A percentile compares a stretch with the other conserved stretches of the same genome.
These are phyloP conservation scores for Cornus florida DNA, from an alignment of 148 eudicot species.

Conservation along the genomic window DNA sequence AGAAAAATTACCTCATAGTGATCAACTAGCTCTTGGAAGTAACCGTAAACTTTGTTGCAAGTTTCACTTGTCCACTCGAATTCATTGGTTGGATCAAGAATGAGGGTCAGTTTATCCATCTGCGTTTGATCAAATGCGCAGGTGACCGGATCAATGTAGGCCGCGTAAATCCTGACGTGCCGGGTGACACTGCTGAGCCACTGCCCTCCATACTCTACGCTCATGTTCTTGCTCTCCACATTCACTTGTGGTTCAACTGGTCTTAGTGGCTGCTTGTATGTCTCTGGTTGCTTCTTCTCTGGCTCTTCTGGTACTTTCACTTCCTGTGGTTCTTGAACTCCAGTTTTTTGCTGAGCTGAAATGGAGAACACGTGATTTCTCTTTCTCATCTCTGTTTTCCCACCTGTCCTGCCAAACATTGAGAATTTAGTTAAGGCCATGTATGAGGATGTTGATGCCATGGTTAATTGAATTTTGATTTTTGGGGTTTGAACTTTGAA, in stretches of 20 bases:
- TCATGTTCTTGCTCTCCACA: slow-evolving; percentile 75
- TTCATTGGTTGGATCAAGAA: slow-evolving; percentile 84
- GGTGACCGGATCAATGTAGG: slow-evolving; percentile 78
- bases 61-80: slow-evolving; percentile 81
- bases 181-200: slow-evolving; percentile 91
- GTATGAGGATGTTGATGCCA: slow-evolving; percentile 48
- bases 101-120: slow-evolving; percentile 82
- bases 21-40: slow-evolving; percentile 85
- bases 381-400: slow-evolving; percentile 20
- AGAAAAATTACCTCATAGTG: slow-evolving; percentile 73
- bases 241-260: slow-evolving; percentile 71
- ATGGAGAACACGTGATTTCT: slow-evolving; percentile 24
- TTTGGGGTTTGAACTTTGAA: background rate
- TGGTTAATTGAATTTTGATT: slow-evolving; percentile 7
- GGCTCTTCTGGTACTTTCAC: slow-evolving; percentile 13
- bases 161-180: slow-evolving; percentile 86
- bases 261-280: slow-evolving; percentile 24
- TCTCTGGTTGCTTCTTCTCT: background rate
- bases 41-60: slow-evolving; percentile 59
- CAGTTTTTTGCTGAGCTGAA: slow-evolving; percentile 54
- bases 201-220: slow-evolving; percentile 77
- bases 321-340: slow-evolving; percentile 31
- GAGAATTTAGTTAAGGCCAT: slow-evolving; percentile 59
- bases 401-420: slow-evolving; percentile 28
- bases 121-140: slow-evolving; percentile 84